Evolutionary conservation across 768 basidiomycete genomes (phyloP), one percentile per base, ranked within the genome.

Genomic region (Agrocybe praecox): DNA sequence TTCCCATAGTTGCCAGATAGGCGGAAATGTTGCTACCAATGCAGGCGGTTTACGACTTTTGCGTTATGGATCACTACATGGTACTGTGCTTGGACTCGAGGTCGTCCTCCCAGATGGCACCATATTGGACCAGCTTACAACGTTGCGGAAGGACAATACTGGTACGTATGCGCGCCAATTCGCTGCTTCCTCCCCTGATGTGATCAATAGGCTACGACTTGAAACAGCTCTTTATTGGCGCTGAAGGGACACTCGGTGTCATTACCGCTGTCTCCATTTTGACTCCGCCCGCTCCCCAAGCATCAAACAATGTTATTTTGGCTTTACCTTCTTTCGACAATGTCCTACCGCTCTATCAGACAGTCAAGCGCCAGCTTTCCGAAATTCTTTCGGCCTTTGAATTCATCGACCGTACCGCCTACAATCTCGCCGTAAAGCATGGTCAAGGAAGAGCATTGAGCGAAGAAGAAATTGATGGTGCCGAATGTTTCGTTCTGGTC

Each of bases 381-480:
- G 96, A 99, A 75, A 96, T 98, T 59, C 83, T 99, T 24, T 96
- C 94, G 8, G 96, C 97, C 0, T 98, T 98, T 72, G 96, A 99
- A 73, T 98, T 90, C 72, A 92, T 96, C 49, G 96, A 99, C 69
- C 82, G 91, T 52, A 87, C 87, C 12, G 84, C 90, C 1, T 93
- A 93, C 68, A 85, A 95, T 50, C 77, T 96, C 54, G 88, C 88
- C n/a, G 81, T 92, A 43, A 86, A 89, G 66, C 90, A 93, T 61
- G 89, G 91, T 0, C 88, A 93, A 60, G 89, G 90, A 19, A 83
- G 89, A 49, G 88, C 88, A 12, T 79, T 96, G 33, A 80, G 83
- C 50, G 83, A 89, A 49, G 79, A 88, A 48, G 90, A 94, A 56
- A 80, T 90, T 45, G 80, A 85, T 61, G 87, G 89, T 51, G 86